A percentile compares a stretch with the other conserved stretches of the same genome.
Conservation (phyloP, 2,329 filamentous ascomycete species). For the Cordyceps cicadae region DNA sequence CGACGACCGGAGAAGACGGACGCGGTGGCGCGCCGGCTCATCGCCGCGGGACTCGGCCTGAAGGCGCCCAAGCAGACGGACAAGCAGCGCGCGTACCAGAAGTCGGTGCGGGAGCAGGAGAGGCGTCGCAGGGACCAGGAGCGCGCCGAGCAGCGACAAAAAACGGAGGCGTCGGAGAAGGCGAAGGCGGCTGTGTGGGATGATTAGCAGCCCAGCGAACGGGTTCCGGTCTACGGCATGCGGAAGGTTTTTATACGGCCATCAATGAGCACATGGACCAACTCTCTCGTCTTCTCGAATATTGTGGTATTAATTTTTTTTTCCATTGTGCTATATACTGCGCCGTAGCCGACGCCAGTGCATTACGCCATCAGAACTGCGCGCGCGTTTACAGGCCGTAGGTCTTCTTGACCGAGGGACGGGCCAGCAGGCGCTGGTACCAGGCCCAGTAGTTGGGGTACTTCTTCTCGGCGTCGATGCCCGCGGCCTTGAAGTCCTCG, state of each 20-base stretch:
- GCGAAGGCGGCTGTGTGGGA: slow-evolving; percentile 87
- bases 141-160: slow-evolving; percentile 52
- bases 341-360: neutral
- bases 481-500: slow-evolving; percentile 15
- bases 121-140: slow-evolving; percentile 67
- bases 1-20: slow-evolving; percentile 77
- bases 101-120: slow-evolving; percentile 75
- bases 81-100: slow-evolving; percentile 82
- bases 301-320: neutral
- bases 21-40: slow-evolving; percentile 80
- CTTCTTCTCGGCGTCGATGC: slow-evolving; percentile 22
- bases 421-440: slow-evolving; percentile 24
- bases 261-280: neutral
- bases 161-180: slow-evolving; percentile 58
- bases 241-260: neutral
- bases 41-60: slow-evolving; percentile 79
- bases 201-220: slow-evolving; percentile 36
- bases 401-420: slow-evolving; percentile 23
- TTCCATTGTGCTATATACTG: neutral
- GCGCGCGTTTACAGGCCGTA: slow-evolving; percentile 13
- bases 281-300: neutral
- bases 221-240: neutral
- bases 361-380: too few relatives aligned
- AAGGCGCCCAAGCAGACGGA: slow-evolving; percentile 74
- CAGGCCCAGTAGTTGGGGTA: slow-evolving; percentile 28